Conservation (phyloP, 495 filamentous ascomycete species). For the Podospora sp. region DNA sequence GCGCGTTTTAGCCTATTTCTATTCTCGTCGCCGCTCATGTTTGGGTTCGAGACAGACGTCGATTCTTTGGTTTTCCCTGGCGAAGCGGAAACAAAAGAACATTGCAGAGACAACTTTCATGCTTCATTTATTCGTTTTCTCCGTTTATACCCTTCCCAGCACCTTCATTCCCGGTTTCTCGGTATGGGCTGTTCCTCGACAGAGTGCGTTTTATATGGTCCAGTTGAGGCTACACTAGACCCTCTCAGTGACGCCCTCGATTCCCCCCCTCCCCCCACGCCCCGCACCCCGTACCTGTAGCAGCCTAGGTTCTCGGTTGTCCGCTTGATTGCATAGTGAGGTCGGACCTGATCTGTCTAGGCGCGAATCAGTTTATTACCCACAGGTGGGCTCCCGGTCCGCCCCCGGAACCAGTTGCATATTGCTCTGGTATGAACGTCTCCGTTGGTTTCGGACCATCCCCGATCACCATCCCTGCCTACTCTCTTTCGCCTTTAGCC, state of each 20-base stretch:
- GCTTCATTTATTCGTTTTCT: not conserved
- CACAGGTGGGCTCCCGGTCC: not conserved
- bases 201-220: conserved; percentile 16
- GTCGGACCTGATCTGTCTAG: conserved; percentile 11
- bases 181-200: conserved; percentile 7
- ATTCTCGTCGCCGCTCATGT: conserved; percentile 10
- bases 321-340: not conserved
- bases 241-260: not conserved
- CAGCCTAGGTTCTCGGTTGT: not conserved
- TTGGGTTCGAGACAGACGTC: not conserved
- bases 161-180: conserved; percentile 12
- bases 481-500: conserved; percentile 22
- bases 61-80: not conserved
- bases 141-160: not conserved
- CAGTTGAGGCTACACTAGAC: conserved; percentile 15
- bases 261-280: conserved; percentile 13
- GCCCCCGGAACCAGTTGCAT: conserved; percentile 28
- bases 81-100: conserved; percentile 1
- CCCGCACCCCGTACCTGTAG: not conserved
- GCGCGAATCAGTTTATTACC: conserved; percentile 17
- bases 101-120: not conserved
- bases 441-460: conserved; percentile 33
- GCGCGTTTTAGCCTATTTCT: conserved; percentile 23
- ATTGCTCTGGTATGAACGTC: conserved; percentile 33
- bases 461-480: conserved; percentile 24